Percentiles rank a stretch among this genome's conserved stretches.
phyloP scores from a whole-genome alignment of 176 grass and related monocot species.

The Oryza glaberrima region DNA sequence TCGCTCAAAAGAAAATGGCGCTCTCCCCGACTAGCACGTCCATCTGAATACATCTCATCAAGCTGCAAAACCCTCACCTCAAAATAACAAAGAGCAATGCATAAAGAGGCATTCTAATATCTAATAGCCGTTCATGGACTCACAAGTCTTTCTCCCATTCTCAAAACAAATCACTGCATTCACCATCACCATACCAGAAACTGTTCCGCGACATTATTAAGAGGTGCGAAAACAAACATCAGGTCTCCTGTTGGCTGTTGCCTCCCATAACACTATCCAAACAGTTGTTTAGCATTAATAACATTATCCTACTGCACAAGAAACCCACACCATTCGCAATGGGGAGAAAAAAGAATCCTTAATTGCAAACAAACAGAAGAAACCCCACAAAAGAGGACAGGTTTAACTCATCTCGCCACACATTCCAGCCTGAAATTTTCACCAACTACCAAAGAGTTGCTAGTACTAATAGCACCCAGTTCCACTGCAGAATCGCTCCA shows the following conservation, averaged over 20 bases:
- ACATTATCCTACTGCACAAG: background rate
- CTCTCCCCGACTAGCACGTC: background rate
- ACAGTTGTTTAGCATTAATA: conserved; percentile 11
- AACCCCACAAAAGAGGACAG: background rate
- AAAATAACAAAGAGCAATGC: background rate
- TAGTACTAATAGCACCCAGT: background rate
- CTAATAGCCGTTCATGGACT: background rate
- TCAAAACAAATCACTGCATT: background rate
- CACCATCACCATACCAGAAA: conserved; percentile 7
- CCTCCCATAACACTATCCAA: background rate
- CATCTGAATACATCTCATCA: conserved; percentile 4
- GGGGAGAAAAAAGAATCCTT: background rate
- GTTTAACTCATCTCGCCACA: background rate
- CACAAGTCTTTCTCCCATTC: background rate
- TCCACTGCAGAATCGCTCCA: background rate
- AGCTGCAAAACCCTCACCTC: background rate
- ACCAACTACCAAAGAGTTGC: background rate
- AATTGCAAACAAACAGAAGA: background rate
- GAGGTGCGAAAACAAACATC: background rate
- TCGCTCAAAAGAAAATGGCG: conserved; percentile 13
- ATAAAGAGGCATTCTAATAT: conserved; percentile 15
- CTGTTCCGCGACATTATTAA: conserved; percentile 8
- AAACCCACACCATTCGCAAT: conserved; percentile 13
- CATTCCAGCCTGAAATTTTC: conserved; percentile 9
- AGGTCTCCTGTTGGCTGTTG: background rate